A percentile compares a stretch with the other conserved stretches of the same genome.
These are phyloP conservation scores for Pyrenula massariospora DNA, from an alignment of 495 filamentous ascomycete species.

Conservation along the genomic window DNA sequence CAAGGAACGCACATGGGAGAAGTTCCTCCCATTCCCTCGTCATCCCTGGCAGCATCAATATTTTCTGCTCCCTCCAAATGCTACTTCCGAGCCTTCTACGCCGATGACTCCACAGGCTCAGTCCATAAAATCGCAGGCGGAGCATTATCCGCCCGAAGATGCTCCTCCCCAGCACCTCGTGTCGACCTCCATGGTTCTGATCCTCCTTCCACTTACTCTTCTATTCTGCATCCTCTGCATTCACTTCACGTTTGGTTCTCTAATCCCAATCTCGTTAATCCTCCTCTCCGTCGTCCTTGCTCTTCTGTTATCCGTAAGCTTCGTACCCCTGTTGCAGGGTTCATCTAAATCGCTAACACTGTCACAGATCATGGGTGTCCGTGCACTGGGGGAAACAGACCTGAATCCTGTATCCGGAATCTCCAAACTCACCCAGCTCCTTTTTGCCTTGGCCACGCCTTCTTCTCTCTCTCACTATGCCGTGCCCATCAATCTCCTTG, in stretches of 20 bases:
- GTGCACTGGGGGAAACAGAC: conserved; percentile 90
- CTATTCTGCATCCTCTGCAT: conserved; percentile 69
- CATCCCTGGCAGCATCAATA: not conserved
- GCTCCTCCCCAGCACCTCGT: conserved; percentile 77
- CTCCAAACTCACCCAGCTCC: conserved; percentile 87
- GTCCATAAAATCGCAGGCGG: not conserved
- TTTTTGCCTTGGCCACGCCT: conserved; percentile 84
- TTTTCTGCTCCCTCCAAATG: conserved; percentile 24
- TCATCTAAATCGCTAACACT: conserved; percentile 51
- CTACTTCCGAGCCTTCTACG: conserved; percentile 13
- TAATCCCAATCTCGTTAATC: conserved; percentile 23
- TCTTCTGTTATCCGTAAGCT: not conserved
- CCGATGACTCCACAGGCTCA: not conserved
- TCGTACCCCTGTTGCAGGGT: conserved; percentile 13
- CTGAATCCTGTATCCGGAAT: conserved; percentile 96
- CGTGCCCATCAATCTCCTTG: conserved; percentile 84
- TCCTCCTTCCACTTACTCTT: conserved; percentile 66
- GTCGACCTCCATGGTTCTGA: conserved; percentile 53
- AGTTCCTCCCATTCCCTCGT: conserved; percentile 4
- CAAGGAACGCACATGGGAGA: conserved; percentile 12
- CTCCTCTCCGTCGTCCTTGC: not conserved
- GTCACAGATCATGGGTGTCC: conserved; percentile 89
- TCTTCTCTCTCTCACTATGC: conserved; percentile 58
- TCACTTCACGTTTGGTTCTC: conserved; percentile 60
- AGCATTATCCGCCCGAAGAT: conserved; percentile 34